Conservation (phyloP, 1,139 yeast genomes). For the Eremothecium cymbalariae region DNA sequence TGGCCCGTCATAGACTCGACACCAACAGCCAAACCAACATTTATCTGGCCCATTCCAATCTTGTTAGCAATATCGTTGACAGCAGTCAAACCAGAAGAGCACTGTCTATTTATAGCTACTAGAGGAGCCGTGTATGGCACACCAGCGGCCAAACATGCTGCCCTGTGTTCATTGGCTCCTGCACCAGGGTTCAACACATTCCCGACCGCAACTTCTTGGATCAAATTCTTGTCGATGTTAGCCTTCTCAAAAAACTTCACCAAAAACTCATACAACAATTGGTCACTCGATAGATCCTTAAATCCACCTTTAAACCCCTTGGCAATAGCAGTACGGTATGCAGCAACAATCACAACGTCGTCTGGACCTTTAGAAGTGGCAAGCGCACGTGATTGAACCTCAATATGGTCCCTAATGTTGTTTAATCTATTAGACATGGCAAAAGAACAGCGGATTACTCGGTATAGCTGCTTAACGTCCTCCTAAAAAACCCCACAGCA, state of each 20-base stretch:
- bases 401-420: conserved; percentile 51
- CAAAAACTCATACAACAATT: conserved; percentile 56
- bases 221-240: conserved; percentile 52
- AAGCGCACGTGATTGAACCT: conserved; percentile 12
- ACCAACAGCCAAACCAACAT: conserved; percentile 85
- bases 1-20: conserved; percentile 85
- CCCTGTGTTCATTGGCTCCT: conserved; percentile 88
- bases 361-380: conserved; percentile 60
- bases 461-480: not conserved
- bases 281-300: conserved; percentile 70
- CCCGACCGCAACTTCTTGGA: conserved; percentile 82
- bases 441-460: not conserved
- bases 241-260: conserved; percentile 50
- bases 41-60: conserved; percentile 80
- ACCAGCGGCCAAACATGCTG: conserved; percentile 71
- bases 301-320: conserved; percentile 79
- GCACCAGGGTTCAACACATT: conserved; percentile 86
- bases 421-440: conserved; percentile 43
- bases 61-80: conserved; percentile 83
- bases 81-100: conserved; percentile 90
- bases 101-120: conserved; percentile 81
- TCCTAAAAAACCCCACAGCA: not conserved
- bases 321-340: conserved; percentile 83
- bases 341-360: conserved; percentile 80
- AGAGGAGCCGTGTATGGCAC: conserved; percentile 66